These are phyloP conservation scores for Akanthomyces muscarius DNA, from an alignment of 2,329 filamentous ascomycete species.

Conservation along the genomic window DNA sequence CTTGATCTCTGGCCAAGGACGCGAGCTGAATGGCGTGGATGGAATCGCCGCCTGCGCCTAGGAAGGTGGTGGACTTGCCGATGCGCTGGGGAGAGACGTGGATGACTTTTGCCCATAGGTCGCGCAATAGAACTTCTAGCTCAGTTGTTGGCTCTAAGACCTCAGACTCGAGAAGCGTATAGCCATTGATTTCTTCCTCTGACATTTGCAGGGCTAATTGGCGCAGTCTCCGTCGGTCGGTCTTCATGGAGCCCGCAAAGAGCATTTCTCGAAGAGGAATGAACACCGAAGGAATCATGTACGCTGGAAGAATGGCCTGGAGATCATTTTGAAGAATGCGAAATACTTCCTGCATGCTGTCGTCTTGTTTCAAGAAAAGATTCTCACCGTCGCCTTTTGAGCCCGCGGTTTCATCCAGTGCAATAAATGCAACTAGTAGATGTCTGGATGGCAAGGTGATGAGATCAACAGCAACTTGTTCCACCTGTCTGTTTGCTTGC, in stretches of 20 bases:
- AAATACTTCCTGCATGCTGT: background rate
- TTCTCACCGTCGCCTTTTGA: background rate
- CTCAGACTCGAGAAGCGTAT: background rate
- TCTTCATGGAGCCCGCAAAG: background rate
- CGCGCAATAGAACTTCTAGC: constrained; percentile 4
- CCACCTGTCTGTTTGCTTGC: background rate
- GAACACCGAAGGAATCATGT: background rate
- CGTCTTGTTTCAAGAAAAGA: background rate
- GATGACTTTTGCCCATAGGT: background rate
- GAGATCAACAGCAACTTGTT: background rate
- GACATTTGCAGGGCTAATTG: background rate
- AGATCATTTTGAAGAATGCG: background rate
- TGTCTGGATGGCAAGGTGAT: background rate
- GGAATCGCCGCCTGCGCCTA: constrained; percentile 22
- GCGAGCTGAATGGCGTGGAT: constrained; percentile 21
- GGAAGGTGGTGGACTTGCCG: constrained; percentile 21
- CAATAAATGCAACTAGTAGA: background rate
- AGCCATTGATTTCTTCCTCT: background rate
- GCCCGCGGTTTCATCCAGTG: background rate
- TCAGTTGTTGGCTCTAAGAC: background rate
- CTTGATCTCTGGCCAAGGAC: background rate
- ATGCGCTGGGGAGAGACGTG: constrained; percentile 16
- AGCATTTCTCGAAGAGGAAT: background rate
- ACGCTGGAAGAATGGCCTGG: background rate
- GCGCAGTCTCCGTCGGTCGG: background rate